Evolutionary conservation across 768 basidiomycete species (phyloP).

Genomic region (Tylopilus felleus): DNA sequence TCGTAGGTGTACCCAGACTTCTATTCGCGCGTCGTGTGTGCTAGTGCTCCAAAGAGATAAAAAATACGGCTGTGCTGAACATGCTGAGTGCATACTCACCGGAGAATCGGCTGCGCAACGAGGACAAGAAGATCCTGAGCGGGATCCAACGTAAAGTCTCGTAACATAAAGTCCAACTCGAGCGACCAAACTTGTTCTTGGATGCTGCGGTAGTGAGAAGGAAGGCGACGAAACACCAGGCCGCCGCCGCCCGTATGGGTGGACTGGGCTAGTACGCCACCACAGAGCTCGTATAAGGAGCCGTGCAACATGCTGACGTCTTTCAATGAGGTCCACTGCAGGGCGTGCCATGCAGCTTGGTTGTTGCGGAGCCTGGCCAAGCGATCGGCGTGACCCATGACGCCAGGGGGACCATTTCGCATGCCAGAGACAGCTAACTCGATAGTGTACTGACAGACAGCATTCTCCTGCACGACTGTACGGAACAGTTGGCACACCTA

Average conservation of each 20-base stretch:
- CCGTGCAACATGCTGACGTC: constrained; percentile 41
- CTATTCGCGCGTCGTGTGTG: constrained; percentile 13
- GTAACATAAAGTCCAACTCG: constrained; percentile 35
- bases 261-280: constrained; percentile 51
- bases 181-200: constrained; percentile 44
- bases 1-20: constrained; percentile 40
- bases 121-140: constrained; percentile 61
- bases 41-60: constrained; percentile 13
- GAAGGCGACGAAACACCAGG: constrained; percentile 46
- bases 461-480: constrained; percentile 26
- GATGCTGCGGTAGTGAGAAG: constrained; percentile 48
- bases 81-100: constrained; percentile 28
- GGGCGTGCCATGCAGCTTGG: constrained; percentile 38
- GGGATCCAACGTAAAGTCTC: constrained; percentile 66
- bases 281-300: constrained; percentile 55
- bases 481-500: constrained; percentile 37
- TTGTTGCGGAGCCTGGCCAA: constrained; percentile 38
- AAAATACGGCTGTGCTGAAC: not conserved
- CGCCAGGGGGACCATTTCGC: constrained; percentile 35
- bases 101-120: constrained; percentile 36
- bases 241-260: constrained; percentile 16
- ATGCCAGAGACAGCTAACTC: constrained; percentile 45
- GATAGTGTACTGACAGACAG: constrained; percentile 40
- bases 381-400: constrained; percentile 30
- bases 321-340: constrained; percentile 34